Base-by-base conservation (phyloP, 2,329 filamentous ascomycete genomes). In the Berkeleyomyces basicola region DNA sequence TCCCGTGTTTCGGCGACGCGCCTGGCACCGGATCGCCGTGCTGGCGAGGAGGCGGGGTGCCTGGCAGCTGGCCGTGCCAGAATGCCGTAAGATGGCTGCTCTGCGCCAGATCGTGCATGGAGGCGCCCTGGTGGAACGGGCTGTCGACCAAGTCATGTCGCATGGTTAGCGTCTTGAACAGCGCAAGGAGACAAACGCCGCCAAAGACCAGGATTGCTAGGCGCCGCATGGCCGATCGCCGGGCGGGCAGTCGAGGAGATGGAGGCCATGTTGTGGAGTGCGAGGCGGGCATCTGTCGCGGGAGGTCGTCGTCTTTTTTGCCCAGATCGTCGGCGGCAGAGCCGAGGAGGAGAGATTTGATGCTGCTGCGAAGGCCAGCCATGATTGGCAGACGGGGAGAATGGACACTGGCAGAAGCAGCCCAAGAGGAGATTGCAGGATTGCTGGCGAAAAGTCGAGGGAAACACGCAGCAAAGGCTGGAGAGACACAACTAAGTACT, bases 241-340 rank as follows among this genome's bases (percentile, higher is more conserved):
- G 79, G 16, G 61, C 47, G 71, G 39, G 73, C 72, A n/a, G 70
- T 69, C 33, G 73, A 70, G 40, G 74, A 67, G 43, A 65, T 37
- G 59, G 72, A 69, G 63, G 70, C 68, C 74, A 74, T 74, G 63
- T 68, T 67, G 63, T 58, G 37, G 49, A 61, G 61, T 39, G 65
- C 58, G 68, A 62, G 65, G 66, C 66, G 66, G 59, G 57, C 39
- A 43, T 63, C 11, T 68, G 39, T 67, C 67, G 66, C 68, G 71
- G 67, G 68, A 77, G 74, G 69, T 84, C 81, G 69, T 84, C 81
- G 69, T 83, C 76, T 71, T 82, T 83, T 72, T 84, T 84, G 60
- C 77, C 78, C 70, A 81, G 72, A 67, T 81, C 79, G 67, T 81
- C 79, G 67, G 82, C 77, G 68, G 73, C 76, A 64, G 76, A 70